These are phyloP conservation scores for Escallonia rubra DNA, from an alignment of 129 eudicot genomes.

Conservation along the genomic window DNA sequence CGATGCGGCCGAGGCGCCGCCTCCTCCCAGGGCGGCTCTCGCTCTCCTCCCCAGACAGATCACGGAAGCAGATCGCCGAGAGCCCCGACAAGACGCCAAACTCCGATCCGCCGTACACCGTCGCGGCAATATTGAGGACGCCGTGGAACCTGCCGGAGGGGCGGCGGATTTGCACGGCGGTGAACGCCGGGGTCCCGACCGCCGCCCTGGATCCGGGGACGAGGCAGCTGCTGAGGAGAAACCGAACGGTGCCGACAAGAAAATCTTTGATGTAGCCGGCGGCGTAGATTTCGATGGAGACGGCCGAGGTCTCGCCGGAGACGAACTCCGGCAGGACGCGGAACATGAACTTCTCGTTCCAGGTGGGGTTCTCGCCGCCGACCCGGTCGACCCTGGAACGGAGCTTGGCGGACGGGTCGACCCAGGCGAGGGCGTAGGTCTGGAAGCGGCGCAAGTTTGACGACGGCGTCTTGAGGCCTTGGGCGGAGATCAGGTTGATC, in stretches of 20 bases:
- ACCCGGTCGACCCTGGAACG: constrained; percentile 62
- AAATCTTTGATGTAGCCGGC: constrained; percentile 60
- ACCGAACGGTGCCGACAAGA: constrained; percentile 64
- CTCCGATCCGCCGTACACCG: constrained; percentile 42
- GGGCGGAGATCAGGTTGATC: constrained; percentile 92
- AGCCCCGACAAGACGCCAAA: constrained; percentile 31
- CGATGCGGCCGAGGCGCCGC: constrained; percentile 46
- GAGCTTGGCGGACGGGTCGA: constrained; percentile 52
- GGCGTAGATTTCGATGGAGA: constrained; percentile 72
- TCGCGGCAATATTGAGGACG: constrained; percentile 73
- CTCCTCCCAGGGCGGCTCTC: constrained; percentile 33
- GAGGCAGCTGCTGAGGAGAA: constrained; percentile 59
- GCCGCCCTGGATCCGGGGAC: constrained; percentile 22
- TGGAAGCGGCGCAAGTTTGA: constrained; percentile 62
- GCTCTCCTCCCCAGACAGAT: constrained; percentile 40
- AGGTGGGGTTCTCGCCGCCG: constrained; percentile 82
- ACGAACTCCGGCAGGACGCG: constrained; percentile 62
- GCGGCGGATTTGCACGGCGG: constrained; percentile 79
- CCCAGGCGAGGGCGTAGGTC: constrained; percentile 78
- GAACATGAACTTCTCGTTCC: constrained; percentile 91
- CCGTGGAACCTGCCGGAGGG: constrained; percentile 88
- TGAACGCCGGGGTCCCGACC: constrained; percentile 53
- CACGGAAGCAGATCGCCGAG: constrained; percentile 61
- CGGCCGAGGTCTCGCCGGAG: constrained; percentile 72
- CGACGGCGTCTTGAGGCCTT: constrained; percentile 59